Evolutionary conservation across 768 basidiomycete genomes (phyloP).

Genomic region (Dioszegia hungarica): DNA sequence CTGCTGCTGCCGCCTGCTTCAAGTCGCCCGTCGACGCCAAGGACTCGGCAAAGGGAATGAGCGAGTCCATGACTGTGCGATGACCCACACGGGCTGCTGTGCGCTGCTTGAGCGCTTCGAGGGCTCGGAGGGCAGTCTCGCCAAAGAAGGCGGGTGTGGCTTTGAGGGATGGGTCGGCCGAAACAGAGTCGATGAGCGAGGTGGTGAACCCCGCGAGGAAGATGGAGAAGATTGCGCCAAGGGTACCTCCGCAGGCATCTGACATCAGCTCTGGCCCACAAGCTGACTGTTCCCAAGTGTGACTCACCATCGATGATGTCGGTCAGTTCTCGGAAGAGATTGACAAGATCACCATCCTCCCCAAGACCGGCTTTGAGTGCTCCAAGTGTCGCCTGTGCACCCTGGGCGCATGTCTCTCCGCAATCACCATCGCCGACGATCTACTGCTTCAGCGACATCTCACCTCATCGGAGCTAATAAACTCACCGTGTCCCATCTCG

Average conservation of each 20-base stretch:
- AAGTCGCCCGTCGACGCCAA: conserved; percentile 28
- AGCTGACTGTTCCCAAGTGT: not conserved
- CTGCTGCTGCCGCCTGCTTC: conserved; percentile 26
- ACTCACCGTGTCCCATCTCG: conserved; percentile 44
- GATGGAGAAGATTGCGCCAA: conserved; percentile 46
- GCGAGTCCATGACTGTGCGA: conserved; percentile 47
- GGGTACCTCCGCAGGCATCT: conserved; percentile 45
- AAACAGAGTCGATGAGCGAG: conserved; percentile 20
- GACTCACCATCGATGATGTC: conserved; percentile 43
- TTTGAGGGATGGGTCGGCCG: not conserved
- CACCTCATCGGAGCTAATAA: not conserved
- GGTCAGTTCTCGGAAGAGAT: conserved; percentile 39
- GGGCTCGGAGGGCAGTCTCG: conserved; percentile 19
- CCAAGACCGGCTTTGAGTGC: conserved; percentile 33
- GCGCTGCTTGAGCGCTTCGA: conserved; percentile 41
- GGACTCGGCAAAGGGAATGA: conserved; percentile 44
- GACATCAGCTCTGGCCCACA: not conserved
- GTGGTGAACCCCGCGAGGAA: conserved; percentile 45
- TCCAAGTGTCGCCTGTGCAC: conserved; percentile 37
- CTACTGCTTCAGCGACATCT: too few species aligned
- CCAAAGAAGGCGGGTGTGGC: conserved; percentile 31
- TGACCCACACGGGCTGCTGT: conserved; percentile 45
- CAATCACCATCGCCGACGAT: conserved; percentile 48
- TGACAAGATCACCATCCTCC: conserved; percentile 35
- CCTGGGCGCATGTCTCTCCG: conserved; percentile 42